phyloP scores from a whole-genome alignment of 306 rosid genomes.

The Prinsepia uniflora region DNA sequence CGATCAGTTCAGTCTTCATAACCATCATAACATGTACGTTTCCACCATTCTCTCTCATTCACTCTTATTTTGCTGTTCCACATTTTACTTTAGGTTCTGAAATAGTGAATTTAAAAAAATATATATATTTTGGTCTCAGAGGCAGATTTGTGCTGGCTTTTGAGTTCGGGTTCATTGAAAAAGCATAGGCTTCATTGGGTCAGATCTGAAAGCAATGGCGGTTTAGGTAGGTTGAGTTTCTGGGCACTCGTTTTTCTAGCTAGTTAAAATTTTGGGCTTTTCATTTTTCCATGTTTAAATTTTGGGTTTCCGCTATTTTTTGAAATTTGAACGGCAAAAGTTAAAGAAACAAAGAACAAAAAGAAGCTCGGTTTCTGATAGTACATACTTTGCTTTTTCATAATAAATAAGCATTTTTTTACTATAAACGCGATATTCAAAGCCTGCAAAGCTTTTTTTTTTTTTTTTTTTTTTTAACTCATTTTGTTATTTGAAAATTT shows the following conservation, averaged over 20 bases:
- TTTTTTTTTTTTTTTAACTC: conserved; percentile 13
- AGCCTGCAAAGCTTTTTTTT: conserved; percentile 50
- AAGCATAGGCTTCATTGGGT: conserved; percentile 23
- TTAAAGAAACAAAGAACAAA: conserved; percentile 29
- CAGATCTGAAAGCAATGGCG: conserved; percentile 52
- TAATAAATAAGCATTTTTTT: conserved; percentile 36
- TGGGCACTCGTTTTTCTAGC: not conserved
- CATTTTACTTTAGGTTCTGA: not conserved
- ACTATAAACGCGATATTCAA: conserved; percentile 35
- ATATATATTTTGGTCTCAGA: conserved; percentile 2
- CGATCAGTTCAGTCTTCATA: conserved; percentile 9
- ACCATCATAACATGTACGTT: conserved; percentile 27
- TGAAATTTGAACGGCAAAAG: conserved; percentile 31
- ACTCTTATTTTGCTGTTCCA: not conserved
- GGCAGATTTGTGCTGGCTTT: not conserved
- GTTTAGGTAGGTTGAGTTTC: conserved; percentile 9
- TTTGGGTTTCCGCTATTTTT: conserved; percentile 30
- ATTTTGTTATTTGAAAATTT: not conserved
- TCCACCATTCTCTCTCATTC: not conserved
- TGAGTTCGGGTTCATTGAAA: not conserved
- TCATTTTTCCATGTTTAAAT: conserved; percentile 14
- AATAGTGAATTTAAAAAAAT: not conserved
- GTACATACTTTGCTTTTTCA: conserved; percentile 28
- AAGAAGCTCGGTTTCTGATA: conserved; percentile 47
- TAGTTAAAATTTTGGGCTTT: not conserved